Base-by-base conservation (phyloP, 208 protist species). In the Acanthamoeba pearcei region DNA sequence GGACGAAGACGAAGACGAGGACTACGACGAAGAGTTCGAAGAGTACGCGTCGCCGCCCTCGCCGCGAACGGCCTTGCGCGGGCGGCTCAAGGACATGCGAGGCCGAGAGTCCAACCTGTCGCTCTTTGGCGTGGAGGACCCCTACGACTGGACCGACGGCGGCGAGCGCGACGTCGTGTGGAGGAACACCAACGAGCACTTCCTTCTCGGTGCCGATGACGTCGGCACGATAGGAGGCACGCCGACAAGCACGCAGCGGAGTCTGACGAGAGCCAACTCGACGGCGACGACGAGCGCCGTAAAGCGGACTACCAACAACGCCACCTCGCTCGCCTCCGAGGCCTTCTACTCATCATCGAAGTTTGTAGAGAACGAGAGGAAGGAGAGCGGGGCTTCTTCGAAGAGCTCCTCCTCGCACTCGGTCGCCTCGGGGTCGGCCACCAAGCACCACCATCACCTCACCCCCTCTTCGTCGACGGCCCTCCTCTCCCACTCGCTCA, bases 131-230 rank as follows among this genome's bases (percentile, higher is more conserved):
- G 19, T 22, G 35, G 76, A 83, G 15, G 76, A 83, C 49, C 35
- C 42, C 24, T 83, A 83, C 42, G 24, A 32, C 35, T 83, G 76
- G 76, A 83, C 76, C 6, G 76, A 83, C 49, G 76, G 76, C 6
- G 76, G 76, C 27, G 42, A 83, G 22, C 76, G 76, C 76, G 76
- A 83, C 49, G 76, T 83, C 24, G 76, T 83, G 76, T 83, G 76
- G 76, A 13, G 76, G 49, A 49, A 49, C 24, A 53, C n/a, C 27
- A 55, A 83, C 24, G 32, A 29, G 4, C 42, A 74, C 29, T 29
- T 42, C 15, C 68, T 74, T 5, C 32, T 83, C 46, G 27, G 12
- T 24, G 49, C 24, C 19, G 76, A 82, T 53, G 29, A 83, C 76
- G 76, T 27, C 15, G 27, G 42, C n/a, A 27, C 29, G 12, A 32